Evolutionary conservation across 768 basidiomycete species (phyloP).

Genomic region (Mrakia blollopis): DNA sequence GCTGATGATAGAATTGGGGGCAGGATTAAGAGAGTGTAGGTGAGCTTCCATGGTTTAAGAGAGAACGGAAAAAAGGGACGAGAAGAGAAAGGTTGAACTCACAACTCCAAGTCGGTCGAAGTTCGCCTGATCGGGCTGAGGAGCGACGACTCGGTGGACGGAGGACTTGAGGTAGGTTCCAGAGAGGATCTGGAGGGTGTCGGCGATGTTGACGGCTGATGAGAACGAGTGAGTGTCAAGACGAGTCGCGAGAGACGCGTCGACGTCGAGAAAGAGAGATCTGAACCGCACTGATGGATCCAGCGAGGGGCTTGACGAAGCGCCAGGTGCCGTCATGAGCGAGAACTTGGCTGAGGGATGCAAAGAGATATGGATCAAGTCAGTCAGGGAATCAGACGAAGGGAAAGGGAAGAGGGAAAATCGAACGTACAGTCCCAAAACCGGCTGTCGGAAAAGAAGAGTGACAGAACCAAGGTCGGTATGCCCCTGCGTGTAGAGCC

Average conservation of each 20-base stretch:
- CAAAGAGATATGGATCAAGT: too few species aligned
- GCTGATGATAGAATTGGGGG: not conserved
- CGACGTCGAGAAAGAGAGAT: too few species aligned
- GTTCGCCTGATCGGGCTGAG: constrained; percentile 54
- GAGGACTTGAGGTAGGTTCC: constrained; percentile 52
- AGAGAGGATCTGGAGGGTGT: constrained; percentile 52
- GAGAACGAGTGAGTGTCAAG: constrained; percentile 25
- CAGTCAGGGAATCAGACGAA: too few species aligned
- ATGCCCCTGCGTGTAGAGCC: constrained; percentile 26
- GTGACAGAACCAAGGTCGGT: constrained; percentile 53
- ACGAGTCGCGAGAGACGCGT: too few species aligned
- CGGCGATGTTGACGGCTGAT: constrained; percentile 52
- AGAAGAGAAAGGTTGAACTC: too few species aligned
- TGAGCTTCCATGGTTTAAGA: too few species aligned
- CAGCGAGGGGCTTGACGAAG: constrained; percentile 45
- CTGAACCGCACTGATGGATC: constrained; percentile 3
- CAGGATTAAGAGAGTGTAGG: too few species aligned
- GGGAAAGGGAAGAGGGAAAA: too few species aligned
- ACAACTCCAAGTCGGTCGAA: constrained; percentile 52
- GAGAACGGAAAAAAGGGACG: too few species aligned
- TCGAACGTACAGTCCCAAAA: constrained; percentile 47
- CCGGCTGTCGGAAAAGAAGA: constrained; percentile 55
- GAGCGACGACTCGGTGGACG: constrained; percentile 50
- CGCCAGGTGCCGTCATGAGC: constrained; percentile 53
- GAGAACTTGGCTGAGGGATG: constrained; percentile 46